These are phyloP conservation scores for Alternaria solani DNA, from an alignment of 2,329 filamentous ascomycete species.

Conservation along the genomic window DNA sequence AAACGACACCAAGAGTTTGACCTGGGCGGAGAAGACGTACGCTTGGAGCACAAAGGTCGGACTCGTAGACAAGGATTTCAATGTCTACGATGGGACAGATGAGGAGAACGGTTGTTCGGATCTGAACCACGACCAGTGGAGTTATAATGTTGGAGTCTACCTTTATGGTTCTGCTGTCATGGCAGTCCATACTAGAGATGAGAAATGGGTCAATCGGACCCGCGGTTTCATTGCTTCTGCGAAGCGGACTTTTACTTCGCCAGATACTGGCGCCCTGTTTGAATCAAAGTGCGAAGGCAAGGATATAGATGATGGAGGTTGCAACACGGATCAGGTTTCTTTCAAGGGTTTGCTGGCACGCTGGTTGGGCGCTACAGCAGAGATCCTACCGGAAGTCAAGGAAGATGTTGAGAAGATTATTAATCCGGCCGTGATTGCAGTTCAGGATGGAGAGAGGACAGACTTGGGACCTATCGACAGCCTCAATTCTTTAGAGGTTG, in stretches of 20 bases:
- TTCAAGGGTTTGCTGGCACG: slow-evolving; percentile 62
- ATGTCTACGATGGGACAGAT: slow-evolving; percentile 62
- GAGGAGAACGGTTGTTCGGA: slow-evolving; percentile 54
- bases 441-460: slow-evolving; percentile 15
- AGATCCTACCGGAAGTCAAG: slow-evolving; percentile 27
- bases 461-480: slow-evolving; percentile 22
- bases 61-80: slow-evolving; percentile 58
- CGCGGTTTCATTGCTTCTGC: slow-evolving; percentile 49
- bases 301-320: slow-evolving; percentile 45
- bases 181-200: slow-evolving; percentile 27
- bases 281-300: slow-evolving; percentile 70
- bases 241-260: slow-evolving; percentile 31
- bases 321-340: slow-evolving; percentile 72
- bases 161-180: slow-evolving; percentile 58
- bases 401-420: slow-evolving; percentile 24
- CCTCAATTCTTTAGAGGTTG: slow-evolving; percentile 28
- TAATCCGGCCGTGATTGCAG: slow-evolving; percentile 16
- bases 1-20: slow-evolving; percentile 58
- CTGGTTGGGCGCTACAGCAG: slow-evolving; percentile 38
- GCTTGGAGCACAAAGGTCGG: slow-evolving; percentile 59
- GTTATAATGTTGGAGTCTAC: slow-evolving; percentile 61
- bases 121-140: slow-evolving; percentile 55
- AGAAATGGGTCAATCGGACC: slow-evolving; percentile 31
- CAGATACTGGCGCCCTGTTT: slow-evolving; percentile 44
- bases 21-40: slow-evolving; percentile 72